These are phyloP conservation scores for Phytopythium vexans DNA, from an alignment of 352 stramenopile genomes.

Conservation along the genomic window DNA sequence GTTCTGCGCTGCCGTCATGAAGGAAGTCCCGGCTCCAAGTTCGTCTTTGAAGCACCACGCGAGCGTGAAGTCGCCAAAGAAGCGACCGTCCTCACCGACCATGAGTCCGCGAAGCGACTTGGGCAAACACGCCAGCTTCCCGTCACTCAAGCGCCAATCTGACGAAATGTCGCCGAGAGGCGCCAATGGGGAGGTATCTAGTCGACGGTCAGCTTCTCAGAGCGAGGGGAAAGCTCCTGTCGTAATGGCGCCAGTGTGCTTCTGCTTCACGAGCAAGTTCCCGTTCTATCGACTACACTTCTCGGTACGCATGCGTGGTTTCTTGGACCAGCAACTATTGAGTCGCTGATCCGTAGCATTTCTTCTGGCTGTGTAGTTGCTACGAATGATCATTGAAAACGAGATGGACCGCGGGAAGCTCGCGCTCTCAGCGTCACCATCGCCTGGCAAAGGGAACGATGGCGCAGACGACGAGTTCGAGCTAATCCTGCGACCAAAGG, in stretches of 20 bases:
- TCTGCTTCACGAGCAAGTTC: constrained; percentile 87
- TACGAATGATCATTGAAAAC: constrained; percentile 73
- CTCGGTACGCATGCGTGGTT: constrained; percentile 33
- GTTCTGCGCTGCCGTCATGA: constrained; percentile 71
- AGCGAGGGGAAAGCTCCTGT: neutral
- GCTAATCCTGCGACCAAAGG: constrained; percentile 44
- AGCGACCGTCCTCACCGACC: neutral
- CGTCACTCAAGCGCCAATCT: neutral
- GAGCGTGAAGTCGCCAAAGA: neutral
- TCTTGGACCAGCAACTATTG: neutral
- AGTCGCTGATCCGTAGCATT: neutral
- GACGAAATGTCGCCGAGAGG: neutral
- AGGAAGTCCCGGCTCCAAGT: constrained; percentile 23
- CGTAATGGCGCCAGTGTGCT: constrained; percentile 63
- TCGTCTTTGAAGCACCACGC: neutral
- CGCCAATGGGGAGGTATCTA: too few species aligned
- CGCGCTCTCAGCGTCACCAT: neutral
- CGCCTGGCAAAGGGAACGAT: constrained; percentile 3
- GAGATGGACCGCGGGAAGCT: constrained; percentile 35
- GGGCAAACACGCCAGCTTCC: constrained; percentile 33
- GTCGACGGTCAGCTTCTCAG: neutral
- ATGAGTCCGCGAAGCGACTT: constrained; percentile 11
- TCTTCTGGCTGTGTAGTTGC: constrained; percentile 26
- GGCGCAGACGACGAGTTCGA: constrained; percentile 45
- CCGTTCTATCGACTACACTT: constrained; percentile 87